These are phyloP conservation scores for Leucaena leucocephala DNA, from an alignment of 306 rosid species.

Conservation along the genomic window DNA sequence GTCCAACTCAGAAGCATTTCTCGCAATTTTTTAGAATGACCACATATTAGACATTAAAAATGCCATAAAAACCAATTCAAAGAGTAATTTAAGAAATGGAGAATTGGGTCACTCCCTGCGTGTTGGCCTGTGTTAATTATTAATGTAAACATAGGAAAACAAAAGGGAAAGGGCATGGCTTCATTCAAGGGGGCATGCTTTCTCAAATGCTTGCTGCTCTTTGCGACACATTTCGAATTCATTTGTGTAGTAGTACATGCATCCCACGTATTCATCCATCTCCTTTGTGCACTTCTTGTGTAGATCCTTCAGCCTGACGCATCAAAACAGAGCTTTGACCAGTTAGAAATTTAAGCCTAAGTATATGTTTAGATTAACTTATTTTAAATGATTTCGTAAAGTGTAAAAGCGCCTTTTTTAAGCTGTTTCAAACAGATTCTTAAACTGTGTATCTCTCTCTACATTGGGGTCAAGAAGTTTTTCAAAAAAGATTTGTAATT, in stretches of 20 bases:
- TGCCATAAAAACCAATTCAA: background rate
- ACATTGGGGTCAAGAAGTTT: no score
- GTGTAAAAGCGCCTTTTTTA: no score
- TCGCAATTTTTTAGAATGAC: background rate
- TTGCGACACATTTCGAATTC: constrained; percentile 95
- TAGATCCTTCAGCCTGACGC: constrained; percentile 86
- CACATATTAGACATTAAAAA: background rate
- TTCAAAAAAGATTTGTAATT: no score
- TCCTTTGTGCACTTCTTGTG: constrained; percentile 88
- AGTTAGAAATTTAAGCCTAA: constrained; percentile 5
- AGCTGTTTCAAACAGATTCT: no score
- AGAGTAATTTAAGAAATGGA: background rate
- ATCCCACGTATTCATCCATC: constrained; percentile 86
- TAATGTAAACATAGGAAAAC: constrained; percentile 39
- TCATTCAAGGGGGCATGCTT: constrained; percentile 79
- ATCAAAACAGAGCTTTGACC: constrained; percentile 15
- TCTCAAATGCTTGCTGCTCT: constrained; percentile 84
- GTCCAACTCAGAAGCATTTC: background rate
- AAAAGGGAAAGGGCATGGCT: constrained; percentile 8
- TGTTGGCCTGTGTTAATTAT: constrained; percentile 42
- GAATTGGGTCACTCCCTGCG: constrained; percentile 26
- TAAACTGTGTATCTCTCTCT: background rate
- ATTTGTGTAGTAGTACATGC: constrained; percentile 93
- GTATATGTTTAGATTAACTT: no score
- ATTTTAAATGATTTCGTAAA: no score